Conservation (phyloP, 331 rosid genomes). For the Dryas integrifolia region DNA sequence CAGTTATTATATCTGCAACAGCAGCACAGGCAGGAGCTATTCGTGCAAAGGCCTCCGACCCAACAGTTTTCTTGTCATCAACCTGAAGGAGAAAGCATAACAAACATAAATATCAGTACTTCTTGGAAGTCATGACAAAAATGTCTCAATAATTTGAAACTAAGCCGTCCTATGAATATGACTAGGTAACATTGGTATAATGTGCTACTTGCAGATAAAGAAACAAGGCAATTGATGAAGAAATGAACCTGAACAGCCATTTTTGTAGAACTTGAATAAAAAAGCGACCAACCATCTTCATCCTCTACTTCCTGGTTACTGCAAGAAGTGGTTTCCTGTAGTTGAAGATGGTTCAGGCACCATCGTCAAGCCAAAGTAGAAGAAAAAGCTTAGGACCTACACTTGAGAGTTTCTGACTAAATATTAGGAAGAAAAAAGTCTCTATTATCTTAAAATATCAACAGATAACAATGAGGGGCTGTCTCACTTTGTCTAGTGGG, state of each 20-base stretch:
- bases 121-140: constrained; percentile 7
- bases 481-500: constrained; percentile 48
- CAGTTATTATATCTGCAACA: constrained; percentile 78
- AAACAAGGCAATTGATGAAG: constrained; percentile 7
- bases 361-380: constrained; percentile 18
- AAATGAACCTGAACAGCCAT: constrained; percentile 77
- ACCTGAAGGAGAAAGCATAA: constrained; percentile 40
- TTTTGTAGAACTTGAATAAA: constrained; percentile 73
- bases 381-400: not conserved
- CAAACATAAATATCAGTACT: not conserved
- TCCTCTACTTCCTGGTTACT: constrained; percentile 45
- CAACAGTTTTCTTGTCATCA: constrained; percentile 77
- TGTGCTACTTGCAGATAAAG: constrained; percentile 11
- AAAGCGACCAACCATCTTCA: constrained; percentile 71
- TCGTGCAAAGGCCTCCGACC: constrained; percentile 81
- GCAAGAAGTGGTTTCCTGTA: constrained; percentile 49
- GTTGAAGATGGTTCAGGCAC: constrained; percentile 26
- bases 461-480: constrained; percentile 23
- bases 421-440: not conserved
- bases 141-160: not conserved
- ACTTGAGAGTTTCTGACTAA: constrained; percentile 6
- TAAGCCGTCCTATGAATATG: constrained; percentile 20
- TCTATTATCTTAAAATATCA: constrained; percentile 21
- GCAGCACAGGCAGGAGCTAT: constrained; percentile 75
- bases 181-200: constrained; percentile 7